Evolutionary conservation across 2,329 filamentous ascomycete genomes (phyloP).

Genomic region (Trichoderma semiorbis): DNA sequence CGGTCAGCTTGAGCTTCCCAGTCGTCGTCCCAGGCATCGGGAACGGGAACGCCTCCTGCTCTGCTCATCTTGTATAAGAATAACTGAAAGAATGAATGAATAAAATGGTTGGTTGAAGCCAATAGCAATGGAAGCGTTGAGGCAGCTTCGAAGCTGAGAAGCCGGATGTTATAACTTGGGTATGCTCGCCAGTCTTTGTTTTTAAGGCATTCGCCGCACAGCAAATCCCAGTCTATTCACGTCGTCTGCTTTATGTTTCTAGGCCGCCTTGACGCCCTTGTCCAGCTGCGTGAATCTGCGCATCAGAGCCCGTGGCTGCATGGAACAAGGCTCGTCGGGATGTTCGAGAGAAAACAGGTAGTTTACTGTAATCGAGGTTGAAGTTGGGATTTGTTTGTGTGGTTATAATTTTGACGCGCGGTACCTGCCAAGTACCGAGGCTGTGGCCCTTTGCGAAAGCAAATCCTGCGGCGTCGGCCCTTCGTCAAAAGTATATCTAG

Average conservation of each 20-base stretch:
- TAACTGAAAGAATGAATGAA: neutral
- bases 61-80: slow-evolving; percentile 38
- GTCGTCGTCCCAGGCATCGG: slow-evolving; percentile 86
- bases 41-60: slow-evolving; percentile 53
- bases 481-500: neutral
- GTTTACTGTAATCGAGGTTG: neutral
- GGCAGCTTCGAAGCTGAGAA: neutral
- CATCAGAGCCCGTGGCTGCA: neutral
- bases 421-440: slow-evolving; percentile 3
- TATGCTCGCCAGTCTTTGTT: neutral
- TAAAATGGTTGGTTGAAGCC: neutral
- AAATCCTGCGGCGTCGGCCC: neutral
- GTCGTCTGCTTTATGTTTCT: neutral
- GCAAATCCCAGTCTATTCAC: neutral
- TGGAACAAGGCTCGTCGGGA: neutral
- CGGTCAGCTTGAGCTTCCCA: slow-evolving; percentile 78
- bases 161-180: neutral
- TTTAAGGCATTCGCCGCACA: neutral
- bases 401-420: neutral
- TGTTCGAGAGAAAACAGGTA: neutral
- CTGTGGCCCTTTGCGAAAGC: neutral
- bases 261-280: neutral
- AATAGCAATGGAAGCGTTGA: neutral
- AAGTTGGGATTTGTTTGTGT: neutral
- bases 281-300: neutral